A percentile compares a stretch with the other conserved stretches of the same genome.
phyloP scores from a whole-genome alignment of 176 grass and related monocot genomes.

The Aegilops umbellulata region DNA sequence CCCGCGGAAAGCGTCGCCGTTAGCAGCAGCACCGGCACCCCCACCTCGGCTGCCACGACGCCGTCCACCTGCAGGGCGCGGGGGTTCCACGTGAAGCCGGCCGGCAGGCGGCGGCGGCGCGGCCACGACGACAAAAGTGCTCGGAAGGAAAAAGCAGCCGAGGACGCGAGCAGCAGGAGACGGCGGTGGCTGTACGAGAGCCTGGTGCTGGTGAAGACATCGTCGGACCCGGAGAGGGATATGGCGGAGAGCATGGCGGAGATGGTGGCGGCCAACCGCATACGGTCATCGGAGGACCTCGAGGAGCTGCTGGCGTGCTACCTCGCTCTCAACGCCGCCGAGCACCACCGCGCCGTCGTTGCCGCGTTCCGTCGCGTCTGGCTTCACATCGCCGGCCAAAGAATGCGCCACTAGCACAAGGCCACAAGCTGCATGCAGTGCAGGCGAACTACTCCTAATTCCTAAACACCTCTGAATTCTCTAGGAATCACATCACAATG shows the following conservation, averaged over 20 bases:
- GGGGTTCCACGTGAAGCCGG: slow-evolving; percentile 30
- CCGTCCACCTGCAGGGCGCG: slow-evolving; percentile 39
- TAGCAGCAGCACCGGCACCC: slow-evolving; percentile 13
- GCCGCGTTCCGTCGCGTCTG: slow-evolving; percentile 59
- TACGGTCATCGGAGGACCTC: slow-evolving; percentile 52
- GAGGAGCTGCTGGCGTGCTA: slow-evolving; percentile 90
- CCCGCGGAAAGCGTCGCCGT: background rate
- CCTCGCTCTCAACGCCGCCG: slow-evolving; percentile 79
- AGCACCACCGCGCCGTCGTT: slow-evolving; percentile 69
- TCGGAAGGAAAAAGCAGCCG: background rate
- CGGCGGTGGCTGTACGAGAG: slow-evolving; percentile 61
- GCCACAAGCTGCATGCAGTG: background rate
- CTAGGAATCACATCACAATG: background rate
- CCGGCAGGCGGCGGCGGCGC: background rate
- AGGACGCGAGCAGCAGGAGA: background rate
- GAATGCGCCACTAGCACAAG: too few species aligned
- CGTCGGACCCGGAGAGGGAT: slow-evolving; percentile 70
- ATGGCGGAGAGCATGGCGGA: slow-evolving; percentile 87
- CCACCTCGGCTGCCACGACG: slow-evolving; percentile 44
- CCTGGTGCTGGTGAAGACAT: slow-evolving; percentile 73
- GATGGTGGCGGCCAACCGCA: slow-evolving; percentile 69
- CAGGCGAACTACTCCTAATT: background rate
- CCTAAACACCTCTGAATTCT: background rate
- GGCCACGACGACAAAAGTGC: background rate
- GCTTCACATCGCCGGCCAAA: slow-evolving; percentile 37